phyloP scores from a whole-genome alignment of 805 yeast species.

The Schizosaccharomyces octosporus region DNA sequence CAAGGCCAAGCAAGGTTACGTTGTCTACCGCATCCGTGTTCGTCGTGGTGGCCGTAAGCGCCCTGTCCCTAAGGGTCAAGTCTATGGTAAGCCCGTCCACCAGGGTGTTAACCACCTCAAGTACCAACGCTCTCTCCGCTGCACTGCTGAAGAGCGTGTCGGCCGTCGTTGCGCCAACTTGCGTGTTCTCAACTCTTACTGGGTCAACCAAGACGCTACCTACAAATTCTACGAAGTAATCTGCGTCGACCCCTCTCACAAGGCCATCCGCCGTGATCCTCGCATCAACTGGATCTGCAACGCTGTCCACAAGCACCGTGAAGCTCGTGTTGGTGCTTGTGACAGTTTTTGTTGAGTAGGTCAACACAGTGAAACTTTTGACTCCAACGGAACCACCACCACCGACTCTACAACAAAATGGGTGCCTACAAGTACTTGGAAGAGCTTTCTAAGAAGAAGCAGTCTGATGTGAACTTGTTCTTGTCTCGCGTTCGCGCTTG shows the following conservation, averaged over 20 bases:
- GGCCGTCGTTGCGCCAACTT: constrained; percentile 97
- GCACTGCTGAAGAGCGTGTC: constrained; percentile 98
- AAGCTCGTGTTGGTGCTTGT: constrained; percentile 34
- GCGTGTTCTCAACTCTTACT: constrained; percentile 98
- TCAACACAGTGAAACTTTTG: background rate
- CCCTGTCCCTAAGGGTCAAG: constrained; percentile 99
- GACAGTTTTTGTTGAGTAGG: background rate
- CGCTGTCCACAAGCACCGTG: constrained; percentile 99
- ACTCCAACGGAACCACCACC: background rate
- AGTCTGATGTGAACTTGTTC: constrained; percentile 97
- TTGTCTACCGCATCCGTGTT: constrained; percentile 93
- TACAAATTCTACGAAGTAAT: constrained; percentile 98
- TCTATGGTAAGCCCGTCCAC: constrained; percentile 98
- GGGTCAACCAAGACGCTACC: constrained; percentile 98
- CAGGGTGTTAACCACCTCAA: constrained; percentile 98
- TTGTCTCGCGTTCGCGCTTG: constrained; percentile 98
- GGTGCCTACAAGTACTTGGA: constrained; percentile 99
- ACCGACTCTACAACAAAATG: constrained; percentile 13
- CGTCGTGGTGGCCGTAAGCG: constrained; percentile 99
- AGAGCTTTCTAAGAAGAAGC: constrained; percentile 94
- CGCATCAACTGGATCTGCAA: constrained; percentile 98
- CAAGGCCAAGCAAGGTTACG: constrained; percentile 99
- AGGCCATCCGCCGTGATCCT: constrained; percentile 96
- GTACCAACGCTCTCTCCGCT: constrained; percentile 94
- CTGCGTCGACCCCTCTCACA: constrained; percentile 90